phyloP scores from a whole-genome alignment of 1,139 yeast species.

The Yamadazyma atmosphaerica region DNA sequence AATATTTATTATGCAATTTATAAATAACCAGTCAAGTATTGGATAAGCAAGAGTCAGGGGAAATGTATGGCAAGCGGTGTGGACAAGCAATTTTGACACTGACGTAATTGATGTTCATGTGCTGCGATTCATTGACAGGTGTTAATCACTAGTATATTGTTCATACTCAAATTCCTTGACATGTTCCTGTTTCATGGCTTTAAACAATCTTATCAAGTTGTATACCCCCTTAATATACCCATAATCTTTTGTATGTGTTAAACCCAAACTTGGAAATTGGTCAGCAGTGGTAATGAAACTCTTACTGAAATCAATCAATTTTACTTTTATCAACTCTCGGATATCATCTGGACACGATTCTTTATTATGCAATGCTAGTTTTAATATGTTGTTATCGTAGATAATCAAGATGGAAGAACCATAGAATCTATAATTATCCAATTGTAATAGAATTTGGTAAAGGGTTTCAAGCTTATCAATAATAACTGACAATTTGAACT shows the following conservation, averaged over 20 bases:
- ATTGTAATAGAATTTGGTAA: conserved; percentile 49
- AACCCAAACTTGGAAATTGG: conserved; percentile 12
- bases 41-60: no score
- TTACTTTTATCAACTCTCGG: conserved; percentile 43
- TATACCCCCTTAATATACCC: conserved; percentile 85
- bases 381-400: conserved; percentile 58
- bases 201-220: conserved; percentile 65
- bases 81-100: no score
- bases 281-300: conserved; percentile 55
- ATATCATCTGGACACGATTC: neutral
- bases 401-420: conserved; percentile 87
- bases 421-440: conserved; percentile 84
- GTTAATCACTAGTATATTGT: conserved; percentile 9
- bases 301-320: conserved; percentile 94
- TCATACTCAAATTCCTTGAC: conserved; percentile 13
- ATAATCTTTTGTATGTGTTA: conserved; percentile 41
- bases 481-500: conserved; percentile 27
- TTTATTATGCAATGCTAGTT: conserved; percentile 27
- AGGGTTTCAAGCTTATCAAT: conserved; percentile 61
- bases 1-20: no score
- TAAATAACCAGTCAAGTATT: no score
- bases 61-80: no score
- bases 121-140: no score
- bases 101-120: no score
- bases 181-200: conserved; percentile 15